Evolutionary conservation across 2,329 filamentous ascomycete genomes (phyloP).

Genomic region (Pyrenophora tritici-repentis): DNA sequence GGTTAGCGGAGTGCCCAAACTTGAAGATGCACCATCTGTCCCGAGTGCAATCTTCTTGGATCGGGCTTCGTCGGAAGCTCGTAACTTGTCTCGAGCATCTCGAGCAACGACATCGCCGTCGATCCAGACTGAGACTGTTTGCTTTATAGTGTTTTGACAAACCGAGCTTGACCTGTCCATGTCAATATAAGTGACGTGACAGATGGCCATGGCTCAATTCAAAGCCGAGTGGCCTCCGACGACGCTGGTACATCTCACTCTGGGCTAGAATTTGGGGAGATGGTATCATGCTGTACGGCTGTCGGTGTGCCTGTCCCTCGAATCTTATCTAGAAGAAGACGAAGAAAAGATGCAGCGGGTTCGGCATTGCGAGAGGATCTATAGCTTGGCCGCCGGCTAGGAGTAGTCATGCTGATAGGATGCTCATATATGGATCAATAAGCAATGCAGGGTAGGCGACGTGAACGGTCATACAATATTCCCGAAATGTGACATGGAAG

Average conservation of each 20-base stretch:
- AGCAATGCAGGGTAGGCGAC: slow-evolving; percentile 28
- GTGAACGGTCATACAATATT: slow-evolving; percentile 14
- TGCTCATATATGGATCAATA: slow-evolving; percentile 20
- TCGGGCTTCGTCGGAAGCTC: slow-evolving; percentile 32
- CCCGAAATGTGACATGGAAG: background rate
- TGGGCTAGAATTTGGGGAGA: background rate
- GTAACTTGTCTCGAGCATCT: slow-evolving; percentile 31
- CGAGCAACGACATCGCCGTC: slow-evolving; percentile 24
- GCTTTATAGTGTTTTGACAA: background rate
- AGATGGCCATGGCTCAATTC: background rate
- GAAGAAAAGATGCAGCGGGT: slow-evolving; percentile 27
- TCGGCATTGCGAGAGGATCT: slow-evolving; percentile 9
- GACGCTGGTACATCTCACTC: background rate
- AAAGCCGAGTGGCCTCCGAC: no score
- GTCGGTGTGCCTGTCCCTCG: slow-evolving; percentile 10
- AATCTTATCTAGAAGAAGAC: slow-evolving; percentile 37
- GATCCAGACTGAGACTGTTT: slow-evolving; percentile 24
- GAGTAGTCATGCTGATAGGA: slow-evolving; percentile 34
- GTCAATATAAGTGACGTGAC: background rate
- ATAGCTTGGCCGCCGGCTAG: slow-evolving; percentile 14
- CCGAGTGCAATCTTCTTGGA: background rate
- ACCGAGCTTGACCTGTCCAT: background rate
- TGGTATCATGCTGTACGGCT: background rate
- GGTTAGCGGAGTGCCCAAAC: background rate
- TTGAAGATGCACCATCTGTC: background rate